phyloP scores from a whole-genome alignment of 2,329 filamentous ascomycete species.

The Pseudogymnoascus sp. region DNA sequence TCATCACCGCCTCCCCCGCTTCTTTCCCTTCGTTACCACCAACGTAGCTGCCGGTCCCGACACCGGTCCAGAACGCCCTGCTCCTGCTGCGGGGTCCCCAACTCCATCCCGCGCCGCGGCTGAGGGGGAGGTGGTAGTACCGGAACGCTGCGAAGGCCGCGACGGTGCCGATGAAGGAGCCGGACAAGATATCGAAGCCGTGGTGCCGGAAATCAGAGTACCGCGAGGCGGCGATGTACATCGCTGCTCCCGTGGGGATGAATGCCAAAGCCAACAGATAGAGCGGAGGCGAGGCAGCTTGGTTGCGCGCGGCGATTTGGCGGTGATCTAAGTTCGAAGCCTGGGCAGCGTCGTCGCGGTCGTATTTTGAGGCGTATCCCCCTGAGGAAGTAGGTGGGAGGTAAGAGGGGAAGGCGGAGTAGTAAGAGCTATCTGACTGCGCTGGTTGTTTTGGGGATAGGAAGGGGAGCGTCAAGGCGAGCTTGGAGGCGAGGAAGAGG shows the following conservation, averaged over 20 bases:
- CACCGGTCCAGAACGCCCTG: conserved; percentile 72
- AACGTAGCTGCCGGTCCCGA: conserved; percentile 42
- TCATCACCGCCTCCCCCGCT: neutral
- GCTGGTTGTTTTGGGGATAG: conserved; percentile 40
- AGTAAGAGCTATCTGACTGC: conserved; percentile 33
- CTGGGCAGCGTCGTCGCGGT: neutral
- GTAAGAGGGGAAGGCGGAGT: conserved; percentile 72
- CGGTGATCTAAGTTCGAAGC: conserved; percentile 24
- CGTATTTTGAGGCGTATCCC: neutral
- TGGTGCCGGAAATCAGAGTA: conserved; percentile 88
- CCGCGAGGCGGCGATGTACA: conserved; percentile 78
- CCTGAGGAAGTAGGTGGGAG: conserved; percentile 41
- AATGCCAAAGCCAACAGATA: conserved; percentile 68
- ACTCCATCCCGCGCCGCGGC: conserved; percentile 76
- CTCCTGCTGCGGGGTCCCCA: conserved; percentile 73
- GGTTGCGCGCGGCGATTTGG: conserved; percentile 54
- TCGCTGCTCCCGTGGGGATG: conserved; percentile 65
- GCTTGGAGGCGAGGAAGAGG: conserved; percentile 80
- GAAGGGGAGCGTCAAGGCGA: conserved; percentile 67
- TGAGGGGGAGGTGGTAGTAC: conserved; percentile 78
- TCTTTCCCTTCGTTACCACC: conserved; percentile 21
- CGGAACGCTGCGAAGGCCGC: conserved; percentile 71
- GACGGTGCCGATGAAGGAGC: conserved; percentile 69
- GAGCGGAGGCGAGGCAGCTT: conserved; percentile 75
- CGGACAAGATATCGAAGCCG: conserved; percentile 86